Conservation (phyloP, 176 grass and related monocot species). For the Sorghum bicolor region DNA sequence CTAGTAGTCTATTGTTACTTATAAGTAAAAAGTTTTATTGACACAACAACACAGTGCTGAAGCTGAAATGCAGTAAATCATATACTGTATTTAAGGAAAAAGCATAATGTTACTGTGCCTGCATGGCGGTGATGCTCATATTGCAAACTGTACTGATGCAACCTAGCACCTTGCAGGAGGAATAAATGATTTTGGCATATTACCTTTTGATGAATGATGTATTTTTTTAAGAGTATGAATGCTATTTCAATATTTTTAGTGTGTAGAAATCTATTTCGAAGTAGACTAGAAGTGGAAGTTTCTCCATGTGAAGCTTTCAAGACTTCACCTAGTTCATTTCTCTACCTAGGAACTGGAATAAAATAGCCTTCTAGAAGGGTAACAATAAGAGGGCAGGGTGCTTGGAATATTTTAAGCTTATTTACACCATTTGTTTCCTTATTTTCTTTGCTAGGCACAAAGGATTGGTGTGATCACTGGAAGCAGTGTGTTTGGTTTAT, state of each 20-base stretch:
- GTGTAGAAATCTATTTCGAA: not conserved
- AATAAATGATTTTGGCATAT: not conserved
- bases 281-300: not conserved
- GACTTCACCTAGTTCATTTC: not conserved
- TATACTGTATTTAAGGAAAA: not conserved
- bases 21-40: not conserved
- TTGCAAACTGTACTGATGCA: not conserved
- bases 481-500: slow-evolving; percentile 97
- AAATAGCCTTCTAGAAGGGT: not conserved
- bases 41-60: not conserved
- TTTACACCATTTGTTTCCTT: not conserved
- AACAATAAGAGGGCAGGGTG: not conserved
- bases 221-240: not conserved
- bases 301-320: not conserved
- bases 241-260: not conserved
- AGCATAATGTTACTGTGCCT: not conserved
- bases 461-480: slow-evolving; percentile 95
- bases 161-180: not conserved
- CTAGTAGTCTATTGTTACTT: not conserved
- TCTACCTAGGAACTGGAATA: not conserved
- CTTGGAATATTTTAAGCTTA: not conserved
- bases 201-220: not conserved
- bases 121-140: not conserved
- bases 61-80: not conserved
- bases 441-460: slow-evolving; percentile 43